phyloP scores from a whole-genome alignment of 352 stramenopile species.

The Stramenopiles sp. region DNA sequence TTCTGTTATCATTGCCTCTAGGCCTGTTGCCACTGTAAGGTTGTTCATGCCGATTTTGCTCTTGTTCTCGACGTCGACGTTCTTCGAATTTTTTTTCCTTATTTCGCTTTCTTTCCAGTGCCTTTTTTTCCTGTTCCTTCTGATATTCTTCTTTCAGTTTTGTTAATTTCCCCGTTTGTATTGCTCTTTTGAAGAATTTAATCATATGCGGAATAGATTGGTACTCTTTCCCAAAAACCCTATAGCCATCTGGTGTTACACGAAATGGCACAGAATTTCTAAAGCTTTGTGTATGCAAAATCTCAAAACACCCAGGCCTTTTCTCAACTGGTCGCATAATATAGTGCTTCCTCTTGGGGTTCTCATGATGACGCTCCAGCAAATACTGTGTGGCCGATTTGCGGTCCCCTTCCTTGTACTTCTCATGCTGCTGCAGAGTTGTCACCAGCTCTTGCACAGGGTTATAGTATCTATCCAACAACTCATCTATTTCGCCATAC shows the following conservation, averaged over 20 bases:
- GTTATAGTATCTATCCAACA: background rate
- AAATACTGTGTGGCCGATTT: background rate
- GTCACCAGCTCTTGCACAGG: background rate
- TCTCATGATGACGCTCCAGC: background rate
- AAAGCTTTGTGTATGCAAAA: background rate
- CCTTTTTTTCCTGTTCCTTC: too few species aligned
- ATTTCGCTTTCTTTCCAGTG: too few species aligned
- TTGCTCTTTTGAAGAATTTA: background rate
- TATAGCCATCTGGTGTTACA: background rate
- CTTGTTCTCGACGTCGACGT: too few species aligned
- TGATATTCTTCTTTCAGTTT: too few species aligned
- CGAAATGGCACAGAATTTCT: background rate
- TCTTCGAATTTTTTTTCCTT: too few species aligned
- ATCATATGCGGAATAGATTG: background rate
- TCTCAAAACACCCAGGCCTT: background rate
- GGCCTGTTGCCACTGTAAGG: too few species aligned
- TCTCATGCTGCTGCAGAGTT: background rate
- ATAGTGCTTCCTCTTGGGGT: background rate
- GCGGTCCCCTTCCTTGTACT: background rate
- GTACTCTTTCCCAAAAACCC: background rate
- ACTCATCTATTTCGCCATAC: background rate
- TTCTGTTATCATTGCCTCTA: too few species aligned
- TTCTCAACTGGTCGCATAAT: background rate
- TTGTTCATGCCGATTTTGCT: too few species aligned
- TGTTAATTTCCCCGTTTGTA: background rate